phyloP scores from a whole-genome alignment of 2,329 filamentous ascomycete species.

The Fusarium piperis region DNA sequence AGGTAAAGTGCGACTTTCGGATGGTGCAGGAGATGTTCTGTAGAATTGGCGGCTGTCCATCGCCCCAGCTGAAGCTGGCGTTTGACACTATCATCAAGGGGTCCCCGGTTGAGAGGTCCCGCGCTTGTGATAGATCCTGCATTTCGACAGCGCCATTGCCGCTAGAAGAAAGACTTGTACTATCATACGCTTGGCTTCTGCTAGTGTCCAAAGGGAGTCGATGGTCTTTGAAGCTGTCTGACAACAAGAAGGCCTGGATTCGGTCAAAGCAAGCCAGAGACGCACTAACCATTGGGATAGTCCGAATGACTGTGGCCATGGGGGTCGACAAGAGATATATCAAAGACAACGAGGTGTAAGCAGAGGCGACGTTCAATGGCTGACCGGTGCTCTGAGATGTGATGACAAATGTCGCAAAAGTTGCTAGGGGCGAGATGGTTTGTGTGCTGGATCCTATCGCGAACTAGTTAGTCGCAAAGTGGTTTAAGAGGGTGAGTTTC shows the following conservation, averaged over 20 bases:
- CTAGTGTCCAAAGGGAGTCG: background rate
- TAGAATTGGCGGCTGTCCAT: background rate
- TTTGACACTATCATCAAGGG: constrained; percentile 9
- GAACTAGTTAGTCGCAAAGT: too few relatives aligned
- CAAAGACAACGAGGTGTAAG: constrained; percentile 21
- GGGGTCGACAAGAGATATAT: constrained; percentile 20
- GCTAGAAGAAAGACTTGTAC: background rate
- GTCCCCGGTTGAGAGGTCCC: background rate
- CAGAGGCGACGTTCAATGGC: constrained; percentile 14
- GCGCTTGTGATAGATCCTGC: background rate
- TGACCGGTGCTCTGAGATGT: constrained; percentile 12
- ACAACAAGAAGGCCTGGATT: constrained; percentile 7
- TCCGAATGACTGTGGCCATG: constrained; percentile 4
- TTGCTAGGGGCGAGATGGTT: constrained; percentile 11
- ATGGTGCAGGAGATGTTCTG: constrained; percentile 1
- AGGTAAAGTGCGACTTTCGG: constrained; percentile 11
- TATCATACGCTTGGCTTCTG: background rate
- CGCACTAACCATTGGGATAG: constrained; percentile 3
- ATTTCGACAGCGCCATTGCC: background rate
- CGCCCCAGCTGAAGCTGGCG: constrained; percentile 1
- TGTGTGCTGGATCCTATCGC: constrained; percentile 4
- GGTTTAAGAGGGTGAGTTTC: background rate
- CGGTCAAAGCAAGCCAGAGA: constrained; percentile 13
- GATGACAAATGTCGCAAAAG: constrained; percentile 21
- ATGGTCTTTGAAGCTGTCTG: constrained; percentile 15